phyloP scores from a whole-genome alignment of 768 basidiomycete species.

The Tephrocybe sp. region DNA sequence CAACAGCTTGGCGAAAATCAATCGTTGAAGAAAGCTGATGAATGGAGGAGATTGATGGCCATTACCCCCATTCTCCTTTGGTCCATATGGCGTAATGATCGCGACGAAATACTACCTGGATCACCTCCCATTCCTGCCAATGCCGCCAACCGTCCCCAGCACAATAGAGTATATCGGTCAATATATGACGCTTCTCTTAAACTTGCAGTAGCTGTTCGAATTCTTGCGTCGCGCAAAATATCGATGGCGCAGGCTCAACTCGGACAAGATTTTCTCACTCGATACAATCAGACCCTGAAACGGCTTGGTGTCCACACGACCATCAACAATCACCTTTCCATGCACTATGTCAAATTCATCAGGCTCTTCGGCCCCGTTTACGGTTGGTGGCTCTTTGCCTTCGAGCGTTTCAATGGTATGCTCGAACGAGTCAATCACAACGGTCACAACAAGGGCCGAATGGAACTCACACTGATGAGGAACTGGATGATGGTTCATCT shows the following conservation, averaged over 20 bases:
- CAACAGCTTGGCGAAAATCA: conserved; percentile 29
- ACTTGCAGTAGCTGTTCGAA: conserved; percentile 18
- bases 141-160: background rate
- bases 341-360: conserved; percentile 23
- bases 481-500: background rate
- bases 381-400: conserved; percentile 33
- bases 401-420: conserved; percentile 33
- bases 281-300: conserved; percentile 16
- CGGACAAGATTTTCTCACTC: conserved; percentile 20
- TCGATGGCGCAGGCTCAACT: conserved; percentile 20
- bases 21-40: conserved; percentile 30
- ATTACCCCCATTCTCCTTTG: conserved; percentile 27
- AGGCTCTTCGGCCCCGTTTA: conserved; percentile 28
- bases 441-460: conserved; percentile 15
- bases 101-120: conserved; percentile 18
- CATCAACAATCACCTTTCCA: conserved; percentile 29
- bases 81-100: conserved; percentile 21
- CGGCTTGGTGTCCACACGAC: conserved; percentile 15
- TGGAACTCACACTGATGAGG: conserved; percentile 10
- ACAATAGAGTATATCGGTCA: background rate
- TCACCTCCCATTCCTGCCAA: conserved; percentile 18
- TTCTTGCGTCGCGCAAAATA: conserved; percentile 19
- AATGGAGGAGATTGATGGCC: conserved; percentile 25
- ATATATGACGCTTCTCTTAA: conserved; percentile 6
- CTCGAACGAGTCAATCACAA: conserved; percentile 30